Base-by-base conservation (phyloP, 2,329 filamentous ascomycete genomes). In the Trichoderma guizhouense region DNA sequence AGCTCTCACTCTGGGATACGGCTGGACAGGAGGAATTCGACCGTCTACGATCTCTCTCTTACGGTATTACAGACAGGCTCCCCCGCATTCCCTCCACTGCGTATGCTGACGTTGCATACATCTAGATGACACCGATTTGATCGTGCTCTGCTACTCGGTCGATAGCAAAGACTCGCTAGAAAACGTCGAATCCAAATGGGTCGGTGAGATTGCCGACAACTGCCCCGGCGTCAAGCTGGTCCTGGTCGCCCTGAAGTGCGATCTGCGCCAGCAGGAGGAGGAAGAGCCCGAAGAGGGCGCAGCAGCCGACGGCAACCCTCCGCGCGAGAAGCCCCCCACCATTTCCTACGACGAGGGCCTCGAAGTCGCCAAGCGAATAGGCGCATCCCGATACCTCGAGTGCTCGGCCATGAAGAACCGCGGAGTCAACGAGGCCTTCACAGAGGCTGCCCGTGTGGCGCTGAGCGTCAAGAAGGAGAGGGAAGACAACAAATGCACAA, bases 1-100 rank as follows among this genome's bases (percentile, higher is more conserved):
- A 99, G 83, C 88, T 99, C 71, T 98, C 95, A 72, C 88, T 99
- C 72, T 99, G 96, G 96, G 96, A 99, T 82, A 99, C 96, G 0
- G 96, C 96, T 51, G 96, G 96, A 30, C 96, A 99, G 84, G 96
- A 99, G 86, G 96, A 99, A 88, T 99, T 98, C 84, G 96, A 99
- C 84, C 91, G 96, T 68, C 85, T 99, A 82, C 93, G 96, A 79
- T 97, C 94, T 75, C 89, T 99, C 70, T 98, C 95, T 64, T 99
- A 99, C 83, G 96, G 95, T 87, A 80, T 76, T 70, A 47, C 15
- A 28, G n/a, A 43, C 18, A 32, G 15, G 5, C 65, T 26, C 36
- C 65, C 70, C 64, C 61, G 61, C 67, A 43, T 66, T 26, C 68
- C 62, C 47, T 51, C 32, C 66, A 24, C 51, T 36, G n/a, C 24